These are phyloP conservation scores for Aureobasidium musti DNA, from an alignment of 2,329 filamentous ascomycete species.

Conservation along the genomic window DNA sequence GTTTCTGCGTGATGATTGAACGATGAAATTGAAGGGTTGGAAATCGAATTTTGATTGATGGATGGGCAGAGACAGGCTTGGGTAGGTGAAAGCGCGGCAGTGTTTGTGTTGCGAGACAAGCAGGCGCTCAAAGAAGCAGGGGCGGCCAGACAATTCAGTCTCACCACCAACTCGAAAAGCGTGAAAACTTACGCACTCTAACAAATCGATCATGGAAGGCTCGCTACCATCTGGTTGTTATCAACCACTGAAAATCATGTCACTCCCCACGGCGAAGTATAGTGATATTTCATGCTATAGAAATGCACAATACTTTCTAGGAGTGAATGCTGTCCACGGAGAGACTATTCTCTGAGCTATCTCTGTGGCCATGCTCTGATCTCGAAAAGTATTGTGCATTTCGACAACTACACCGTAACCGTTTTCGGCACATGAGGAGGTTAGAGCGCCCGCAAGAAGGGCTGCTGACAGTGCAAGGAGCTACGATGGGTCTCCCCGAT, in stretches of 20 bases:
- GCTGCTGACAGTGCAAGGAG: background rate
- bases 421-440: no score
- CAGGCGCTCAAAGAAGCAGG: constrained; percentile 1
- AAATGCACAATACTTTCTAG: no score
- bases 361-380: no score
- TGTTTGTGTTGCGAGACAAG: constrained; percentile 9
- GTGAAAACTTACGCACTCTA: constrained; percentile 9
- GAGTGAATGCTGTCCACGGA: no score
- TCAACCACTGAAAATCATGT: no score
- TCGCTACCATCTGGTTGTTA: background rate
- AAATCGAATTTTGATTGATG: background rate
- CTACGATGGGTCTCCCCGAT: background rate
- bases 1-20: background rate
- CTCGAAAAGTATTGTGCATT: no score
- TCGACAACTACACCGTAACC: no score
- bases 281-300: no score
- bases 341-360: no score
- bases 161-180: background rate
- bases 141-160: background rate
- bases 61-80: background rate
- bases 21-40: background rate
- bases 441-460: background rate
- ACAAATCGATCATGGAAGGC: background rate
- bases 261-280: no score
- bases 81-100: background rate